phyloP scores from a whole-genome alignment of 768 basidiomycete species.

The Pleurotus platypus region DNA sequence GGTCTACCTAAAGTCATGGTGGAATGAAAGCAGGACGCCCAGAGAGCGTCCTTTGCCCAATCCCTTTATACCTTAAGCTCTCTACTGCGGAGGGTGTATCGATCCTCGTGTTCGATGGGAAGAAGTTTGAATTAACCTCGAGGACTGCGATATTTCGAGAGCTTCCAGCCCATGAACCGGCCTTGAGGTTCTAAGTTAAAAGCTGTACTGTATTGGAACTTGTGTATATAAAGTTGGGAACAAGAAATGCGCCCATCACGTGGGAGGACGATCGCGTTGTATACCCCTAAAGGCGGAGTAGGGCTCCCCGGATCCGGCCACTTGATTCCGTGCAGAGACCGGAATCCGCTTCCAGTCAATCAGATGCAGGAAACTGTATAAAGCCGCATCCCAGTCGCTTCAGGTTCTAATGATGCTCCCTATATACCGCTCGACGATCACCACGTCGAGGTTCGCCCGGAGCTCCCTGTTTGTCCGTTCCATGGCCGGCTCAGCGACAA shows the following conservation, averaged over 20 bases:
- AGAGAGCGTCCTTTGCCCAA: too few relatives aligned
- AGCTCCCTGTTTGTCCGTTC: neutral
- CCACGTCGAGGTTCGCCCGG: neutral
- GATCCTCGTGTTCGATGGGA: too few relatives aligned
- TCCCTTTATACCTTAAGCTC: too few relatives aligned
- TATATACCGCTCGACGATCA: neutral
- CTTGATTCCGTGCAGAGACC: neutral
- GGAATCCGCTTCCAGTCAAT: neutral
- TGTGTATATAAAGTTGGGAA: neutral
- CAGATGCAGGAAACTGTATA: slow-evolving; percentile 3
- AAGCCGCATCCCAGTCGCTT: neutral
- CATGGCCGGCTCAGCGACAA: neutral
- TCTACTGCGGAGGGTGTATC: too few relatives aligned
- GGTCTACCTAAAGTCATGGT: neutral
- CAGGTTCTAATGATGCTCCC: neutral
- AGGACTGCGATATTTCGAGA: too few relatives aligned
- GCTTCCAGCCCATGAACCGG: too few relatives aligned
- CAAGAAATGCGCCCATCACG: neutral
- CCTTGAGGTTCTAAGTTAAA: neutral
- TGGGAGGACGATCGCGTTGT: neutral
- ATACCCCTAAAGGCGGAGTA: neutral
- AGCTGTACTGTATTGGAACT: neutral
- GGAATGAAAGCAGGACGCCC: too few relatives aligned
- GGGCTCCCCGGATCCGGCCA: neutral
- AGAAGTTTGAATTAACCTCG: too few relatives aligned